These are phyloP conservation scores for Abortiporus biennis DNA, from an alignment of 1,284 basidiomycete genomes.

Conservation along the genomic window DNA sequence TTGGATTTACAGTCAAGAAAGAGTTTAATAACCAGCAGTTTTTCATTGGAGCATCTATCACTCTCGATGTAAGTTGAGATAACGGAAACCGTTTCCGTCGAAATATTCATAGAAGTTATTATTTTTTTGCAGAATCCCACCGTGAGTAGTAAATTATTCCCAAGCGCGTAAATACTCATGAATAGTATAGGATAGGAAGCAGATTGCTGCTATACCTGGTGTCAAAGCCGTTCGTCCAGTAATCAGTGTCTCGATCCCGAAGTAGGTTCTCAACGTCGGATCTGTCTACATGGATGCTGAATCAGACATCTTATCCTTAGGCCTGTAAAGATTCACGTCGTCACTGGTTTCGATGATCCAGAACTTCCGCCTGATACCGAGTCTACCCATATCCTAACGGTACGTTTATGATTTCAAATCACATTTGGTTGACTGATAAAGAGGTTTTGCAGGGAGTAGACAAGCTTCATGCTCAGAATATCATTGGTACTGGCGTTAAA, in stretches of 20 bases:
- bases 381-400: conserved; percentile 30
- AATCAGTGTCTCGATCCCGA: conserved; percentile 18
- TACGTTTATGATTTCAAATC: too few relatives aligned
- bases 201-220: conserved; percentile 19
- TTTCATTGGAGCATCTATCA: conserved; percentile 38
- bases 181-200: conserved; percentile 18
- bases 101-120: too few relatives aligned
- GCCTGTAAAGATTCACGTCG: conserved; percentile 22
- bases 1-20: conserved; percentile 31
- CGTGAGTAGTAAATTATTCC: too few relatives aligned
- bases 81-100: not conserved
- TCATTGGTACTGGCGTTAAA: conserved; percentile 44
- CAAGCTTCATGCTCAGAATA: conserved; percentile 43
- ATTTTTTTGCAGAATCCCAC: too few relatives aligned
- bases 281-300: too few relatives aligned
- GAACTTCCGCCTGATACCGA: conserved; percentile 25
- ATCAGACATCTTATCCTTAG: too few relatives aligned
- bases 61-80: conserved; percentile 29
- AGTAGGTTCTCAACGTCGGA: too few relatives aligned
- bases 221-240: conserved; percentile 27
- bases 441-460: conserved; percentile 37
- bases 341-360: conserved; percentile 29
- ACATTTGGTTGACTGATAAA: too few relatives aligned
- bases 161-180: too few relatives aligned
- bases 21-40: conserved; percentile 36